Conservation (phyloP, 2,329 filamentous ascomycete species). For the Eurotiales sp. region DNA sequence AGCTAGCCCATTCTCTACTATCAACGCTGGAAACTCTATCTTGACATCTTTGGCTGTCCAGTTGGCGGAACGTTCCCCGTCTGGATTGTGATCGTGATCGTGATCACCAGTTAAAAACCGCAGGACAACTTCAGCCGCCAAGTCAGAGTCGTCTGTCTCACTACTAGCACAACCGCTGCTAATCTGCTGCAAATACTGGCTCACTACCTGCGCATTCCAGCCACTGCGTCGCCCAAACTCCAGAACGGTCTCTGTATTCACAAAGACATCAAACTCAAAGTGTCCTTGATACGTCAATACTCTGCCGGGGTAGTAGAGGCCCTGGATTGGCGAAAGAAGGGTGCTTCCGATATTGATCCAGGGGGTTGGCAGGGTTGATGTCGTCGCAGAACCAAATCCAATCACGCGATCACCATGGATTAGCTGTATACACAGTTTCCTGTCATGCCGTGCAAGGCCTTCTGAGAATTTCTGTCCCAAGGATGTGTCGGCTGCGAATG, state of each 20-base stretch:
- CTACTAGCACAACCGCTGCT: too few species aligned
- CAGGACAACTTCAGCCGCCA: conserved; percentile 31
- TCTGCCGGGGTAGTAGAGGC: conserved; percentile 26
- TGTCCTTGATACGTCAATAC: conserved; percentile 32
- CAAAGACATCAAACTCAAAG: conserved; percentile 29
- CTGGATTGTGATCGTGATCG: neutral
- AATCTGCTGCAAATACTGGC: conserved; percentile 21
- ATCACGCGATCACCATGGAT: conserved; percentile 32
- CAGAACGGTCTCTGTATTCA: conserved; percentile 22
- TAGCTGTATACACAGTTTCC: conserved; percentile 28
- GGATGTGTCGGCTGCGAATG: conserved; percentile 18
- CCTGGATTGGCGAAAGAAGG: conserved; percentile 25
- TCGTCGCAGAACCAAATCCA: conserved; percentile 6
- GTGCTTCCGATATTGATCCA: conserved; percentile 30
- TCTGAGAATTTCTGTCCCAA: conserved; percentile 12
- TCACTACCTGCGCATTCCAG: conserved; percentile 19
- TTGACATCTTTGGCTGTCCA: too few species aligned
- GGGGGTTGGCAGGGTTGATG: conserved; percentile 16
- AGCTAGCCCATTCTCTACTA: conserved; percentile 18
- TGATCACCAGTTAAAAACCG: conserved; percentile 27
- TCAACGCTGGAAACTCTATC: neutral
- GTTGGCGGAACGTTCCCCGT: too few species aligned
- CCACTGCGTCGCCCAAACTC: conserved; percentile 22
- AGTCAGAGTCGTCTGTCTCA: conserved; percentile 29
- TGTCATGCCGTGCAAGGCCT: neutral